phyloP scores from a whole-genome alignment of 2,329 filamentous ascomycete genomes.

The Xylaria sp. region DNA sequence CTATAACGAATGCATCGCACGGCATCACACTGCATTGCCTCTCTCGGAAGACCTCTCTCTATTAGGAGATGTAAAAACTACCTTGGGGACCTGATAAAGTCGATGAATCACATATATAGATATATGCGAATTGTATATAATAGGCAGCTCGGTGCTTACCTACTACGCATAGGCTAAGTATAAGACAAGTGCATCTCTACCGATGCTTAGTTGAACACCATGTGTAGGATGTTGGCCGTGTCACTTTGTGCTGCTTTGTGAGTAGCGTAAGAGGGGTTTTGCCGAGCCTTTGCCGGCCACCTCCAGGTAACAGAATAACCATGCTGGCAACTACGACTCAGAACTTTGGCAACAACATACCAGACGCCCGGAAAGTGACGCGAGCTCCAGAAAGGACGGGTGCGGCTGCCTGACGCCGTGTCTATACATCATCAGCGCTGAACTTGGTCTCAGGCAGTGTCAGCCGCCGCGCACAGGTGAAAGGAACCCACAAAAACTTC shows the following conservation, averaged over 20 bases:
- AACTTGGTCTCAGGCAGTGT: background rate
- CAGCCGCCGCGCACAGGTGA: conserved; percentile 1
- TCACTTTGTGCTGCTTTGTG: background rate
- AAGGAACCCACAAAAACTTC: conserved; percentile 10
- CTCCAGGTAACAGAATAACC: background rate
- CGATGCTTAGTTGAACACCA: too few relatives aligned
- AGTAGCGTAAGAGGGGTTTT: conserved; percentile 11
- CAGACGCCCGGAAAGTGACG: conserved; percentile 1
- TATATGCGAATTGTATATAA: too few relatives aligned
- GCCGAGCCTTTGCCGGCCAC: conserved; percentile 30
- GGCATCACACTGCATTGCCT: background rate
- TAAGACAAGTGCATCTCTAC: background rate
- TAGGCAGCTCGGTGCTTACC: too few relatives aligned
- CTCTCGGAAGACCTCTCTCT: background rate
- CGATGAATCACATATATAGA: too few relatives aligned
- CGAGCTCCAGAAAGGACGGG: background rate
- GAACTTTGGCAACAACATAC: conserved; percentile 13
- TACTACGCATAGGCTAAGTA: too few relatives aligned
- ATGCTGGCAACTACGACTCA: background rate
- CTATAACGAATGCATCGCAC: background rate
- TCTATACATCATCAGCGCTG: conserved; percentile 1
- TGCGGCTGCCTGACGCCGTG: background rate
- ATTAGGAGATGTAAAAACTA: background rate
- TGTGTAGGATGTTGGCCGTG: too few relatives aligned
- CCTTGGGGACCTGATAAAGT: too few relatives aligned